Evolutionary conservation across 768 basidiomycete species (phyloP).

Genomic region (Coprinopsis sp.): DNA sequence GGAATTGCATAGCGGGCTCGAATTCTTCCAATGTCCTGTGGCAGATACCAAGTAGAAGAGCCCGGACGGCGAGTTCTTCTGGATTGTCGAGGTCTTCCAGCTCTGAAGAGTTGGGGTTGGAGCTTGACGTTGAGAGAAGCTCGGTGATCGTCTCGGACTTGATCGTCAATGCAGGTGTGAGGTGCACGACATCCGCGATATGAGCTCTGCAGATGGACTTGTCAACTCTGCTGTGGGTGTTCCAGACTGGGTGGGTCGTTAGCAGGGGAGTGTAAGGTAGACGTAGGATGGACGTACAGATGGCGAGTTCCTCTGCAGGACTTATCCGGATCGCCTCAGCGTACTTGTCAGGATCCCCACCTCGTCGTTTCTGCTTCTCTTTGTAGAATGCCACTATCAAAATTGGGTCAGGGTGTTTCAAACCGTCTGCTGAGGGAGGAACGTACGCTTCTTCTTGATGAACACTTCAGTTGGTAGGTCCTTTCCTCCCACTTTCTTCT

Average conservation of each 20-base stretch:
- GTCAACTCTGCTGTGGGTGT: conserved; percentile 61
- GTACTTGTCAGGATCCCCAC: conserved; percentile 48
- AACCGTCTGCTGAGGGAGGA: no score
- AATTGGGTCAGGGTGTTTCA: no score
- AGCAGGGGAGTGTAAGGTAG: background rate
- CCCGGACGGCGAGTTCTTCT: conserved; percentile 66
- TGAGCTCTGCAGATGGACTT: conserved; percentile 51
- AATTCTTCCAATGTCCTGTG: conserved; percentile 54
- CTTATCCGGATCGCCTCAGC: conserved; percentile 58
- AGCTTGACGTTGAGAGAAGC: conserved; percentile 5
- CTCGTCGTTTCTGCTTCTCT: conserved; percentile 54
- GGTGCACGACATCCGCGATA: conserved; percentile 45
- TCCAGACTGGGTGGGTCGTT: conserved; percentile 57
- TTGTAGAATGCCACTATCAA: conserved; percentile 67
- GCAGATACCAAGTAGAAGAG: conserved; percentile 63
- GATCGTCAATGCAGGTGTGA: conserved; percentile 36
- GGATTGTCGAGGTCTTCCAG: conserved; percentile 55
- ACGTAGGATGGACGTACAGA: conserved; percentile 40
- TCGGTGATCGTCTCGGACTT: background rate
- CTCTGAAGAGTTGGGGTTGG: background rate
- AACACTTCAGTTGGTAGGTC: conserved; percentile 72
- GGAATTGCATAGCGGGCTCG: conserved; percentile 39
- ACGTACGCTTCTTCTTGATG: conserved; percentile 71
- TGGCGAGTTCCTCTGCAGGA: conserved; percentile 68
- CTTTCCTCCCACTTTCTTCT: conserved; percentile 60